Conservation (phyloP, 1,139 yeast species). For the Yamadazyma diospyri region DNA sequence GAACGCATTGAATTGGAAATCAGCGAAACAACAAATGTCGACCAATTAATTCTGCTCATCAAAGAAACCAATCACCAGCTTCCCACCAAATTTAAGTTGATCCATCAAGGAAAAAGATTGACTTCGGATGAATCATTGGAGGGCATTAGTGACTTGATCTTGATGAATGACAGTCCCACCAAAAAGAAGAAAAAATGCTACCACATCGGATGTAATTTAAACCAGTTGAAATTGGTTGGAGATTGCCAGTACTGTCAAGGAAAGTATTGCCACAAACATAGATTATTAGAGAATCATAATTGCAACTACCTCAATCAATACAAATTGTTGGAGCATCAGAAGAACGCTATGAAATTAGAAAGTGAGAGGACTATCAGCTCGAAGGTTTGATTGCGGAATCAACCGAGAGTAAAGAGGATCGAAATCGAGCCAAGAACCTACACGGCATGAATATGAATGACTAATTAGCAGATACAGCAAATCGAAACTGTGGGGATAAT, state of each 20-base stretch:
- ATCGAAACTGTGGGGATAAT: no score
- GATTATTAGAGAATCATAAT: constrained; percentile 80
- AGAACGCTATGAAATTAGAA: constrained; percentile 36
- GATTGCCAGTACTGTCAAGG: constrained; percentile 86
- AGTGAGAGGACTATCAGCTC: constrained; percentile 39
- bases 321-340: constrained; percentile 71
- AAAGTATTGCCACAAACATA: constrained; percentile 82
- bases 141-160: constrained; percentile 21
- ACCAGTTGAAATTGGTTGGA: constrained; percentile 81
- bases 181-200: constrained; percentile 62
- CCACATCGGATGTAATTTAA: constrained; percentile 56
- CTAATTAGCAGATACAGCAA: no score
- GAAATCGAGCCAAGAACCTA: no score
- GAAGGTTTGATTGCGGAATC: no score
- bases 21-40: constrained; percentile 50
- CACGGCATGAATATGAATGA: no score
- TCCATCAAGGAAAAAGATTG: constrained; percentile 50
- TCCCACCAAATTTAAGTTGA: constrained; percentile 45
- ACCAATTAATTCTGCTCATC: constrained; percentile 44
- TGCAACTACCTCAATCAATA: constrained; percentile 78
- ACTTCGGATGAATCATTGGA: constrained; percentile 21
- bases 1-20: constrained; percentile 39
- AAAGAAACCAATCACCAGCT: constrained; percentile 32
- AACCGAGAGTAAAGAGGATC: no score
- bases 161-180: constrained; percentile 36